Percentiles rank a stretch among this genome's conserved stretches.
Evolutionary conservation across 768 basidiomycete genomes (phyloP).

Genomic region (Leccinellum rugosiceps): DNA sequence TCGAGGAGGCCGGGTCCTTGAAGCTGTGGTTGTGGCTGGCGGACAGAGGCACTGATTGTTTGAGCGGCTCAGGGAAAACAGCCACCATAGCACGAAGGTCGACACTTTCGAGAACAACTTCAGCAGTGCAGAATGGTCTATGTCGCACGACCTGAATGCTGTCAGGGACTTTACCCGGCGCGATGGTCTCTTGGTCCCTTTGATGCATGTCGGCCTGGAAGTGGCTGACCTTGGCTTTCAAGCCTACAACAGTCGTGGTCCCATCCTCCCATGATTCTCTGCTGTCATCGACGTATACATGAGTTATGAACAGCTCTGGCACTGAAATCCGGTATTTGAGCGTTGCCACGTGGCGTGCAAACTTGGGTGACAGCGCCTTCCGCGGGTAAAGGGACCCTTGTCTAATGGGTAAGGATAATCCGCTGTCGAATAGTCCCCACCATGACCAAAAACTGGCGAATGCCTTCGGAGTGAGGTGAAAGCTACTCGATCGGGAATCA

Average conservation of each 20-base stretch:
- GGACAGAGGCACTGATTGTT: conserved; percentile 52
- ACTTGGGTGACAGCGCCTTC: conserved; percentile 75
- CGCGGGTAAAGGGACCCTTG: conserved; percentile 81
- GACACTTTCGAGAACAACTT: conserved; percentile 73
- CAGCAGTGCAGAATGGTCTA: conserved; percentile 86
- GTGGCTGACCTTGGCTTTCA: conserved; percentile 78
- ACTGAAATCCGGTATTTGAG: conserved; percentile 85
- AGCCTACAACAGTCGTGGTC: conserved; percentile 73
- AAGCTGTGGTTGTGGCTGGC: conserved; percentile 44
- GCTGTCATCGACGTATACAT: conserved; percentile 81
- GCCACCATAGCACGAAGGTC: conserved; percentile 79
- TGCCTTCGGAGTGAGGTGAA: conserved; percentile 82
- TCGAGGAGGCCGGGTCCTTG: conserved; percentile 27
- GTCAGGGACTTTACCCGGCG: conserved; percentile 53
- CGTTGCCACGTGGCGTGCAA: conserved; percentile 84
- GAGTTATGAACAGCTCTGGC: conserved; percentile 77
- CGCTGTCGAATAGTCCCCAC: conserved; percentile 83
- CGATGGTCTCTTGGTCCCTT: conserved; percentile 73
- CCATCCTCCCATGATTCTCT: conserved; percentile 80
- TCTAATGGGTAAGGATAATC: conserved; percentile 77
- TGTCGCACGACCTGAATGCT: conserved; percentile 61
- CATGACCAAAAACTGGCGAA: conserved; percentile 92
- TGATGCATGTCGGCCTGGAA: conserved; percentile 93
- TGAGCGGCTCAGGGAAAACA: conserved; percentile 68
- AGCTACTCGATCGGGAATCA: conserved; percentile 50